Percentiles rank a stretch among this genome's conserved stretches.
These are phyloP conservation scores for Pseudogymnoascus pannorum DNA, from an alignment of 2,329 filamentous ascomycete species.

Conservation along the genomic window DNA sequence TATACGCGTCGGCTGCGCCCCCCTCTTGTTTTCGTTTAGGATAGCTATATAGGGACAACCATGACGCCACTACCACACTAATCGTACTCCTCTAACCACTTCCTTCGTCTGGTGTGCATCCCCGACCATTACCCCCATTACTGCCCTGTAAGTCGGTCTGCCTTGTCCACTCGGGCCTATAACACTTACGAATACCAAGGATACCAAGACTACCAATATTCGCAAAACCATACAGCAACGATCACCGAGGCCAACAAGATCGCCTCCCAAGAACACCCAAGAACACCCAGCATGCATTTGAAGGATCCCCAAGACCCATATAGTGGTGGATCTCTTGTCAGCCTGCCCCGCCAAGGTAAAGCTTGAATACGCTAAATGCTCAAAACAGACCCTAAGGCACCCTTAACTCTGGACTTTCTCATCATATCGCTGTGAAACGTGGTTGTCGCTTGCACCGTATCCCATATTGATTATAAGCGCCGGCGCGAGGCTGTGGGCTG, in stretches of 20 bases:
- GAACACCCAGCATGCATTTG: not conserved
- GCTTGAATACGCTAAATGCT: not conserved
- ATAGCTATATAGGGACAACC: not conserved
- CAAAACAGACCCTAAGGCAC: not conserved
- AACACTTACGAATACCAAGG: not conserved
- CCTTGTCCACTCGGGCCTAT: not conserved
- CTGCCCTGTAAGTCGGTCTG: not conserved
- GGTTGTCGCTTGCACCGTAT: not conserved
- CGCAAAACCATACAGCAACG: not conserved
- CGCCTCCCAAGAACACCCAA: not conserved
- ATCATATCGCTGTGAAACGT: not conserved
- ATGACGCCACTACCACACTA: not conserved
- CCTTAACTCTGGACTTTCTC: not conserved
- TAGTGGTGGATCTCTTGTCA: not conserved
- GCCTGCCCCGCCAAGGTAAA: not conserved
- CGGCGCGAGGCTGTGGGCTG: not conserved
- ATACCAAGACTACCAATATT: not conserved
- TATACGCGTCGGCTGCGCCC: not conserved
- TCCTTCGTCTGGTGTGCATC: not conserved
- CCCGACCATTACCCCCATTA: not conserved
- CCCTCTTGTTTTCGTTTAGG: not conserved
- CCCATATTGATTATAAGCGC: not conserved
- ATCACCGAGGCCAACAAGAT: not conserved
- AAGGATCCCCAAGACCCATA: not conserved
- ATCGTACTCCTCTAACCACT: no score